A percentile compares a stretch with the other conserved stretches of the same genome.
phyloP scores from a whole-genome alignment of 148 eudicot genomes.

The Simmondsia chinensis region DNA sequence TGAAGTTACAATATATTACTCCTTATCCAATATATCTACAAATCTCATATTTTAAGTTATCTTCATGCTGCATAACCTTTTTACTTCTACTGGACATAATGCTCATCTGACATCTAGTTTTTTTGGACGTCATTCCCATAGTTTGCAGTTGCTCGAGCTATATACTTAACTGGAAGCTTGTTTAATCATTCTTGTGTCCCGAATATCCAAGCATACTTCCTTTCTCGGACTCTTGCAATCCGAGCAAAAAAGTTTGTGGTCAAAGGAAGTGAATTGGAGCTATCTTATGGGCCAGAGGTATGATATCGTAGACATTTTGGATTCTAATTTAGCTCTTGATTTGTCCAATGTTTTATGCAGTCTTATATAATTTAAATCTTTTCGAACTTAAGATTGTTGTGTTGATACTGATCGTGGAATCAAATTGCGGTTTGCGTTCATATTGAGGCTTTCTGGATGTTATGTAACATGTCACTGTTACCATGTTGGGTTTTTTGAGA shows the following conservation, averaged over 20 bases:
- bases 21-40: no score
- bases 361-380: not conserved
- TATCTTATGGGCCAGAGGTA: conserved; percentile 98
- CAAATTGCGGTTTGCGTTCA: no score
- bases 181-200: conserved; percentile 95
- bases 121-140: conserved; percentile 13
- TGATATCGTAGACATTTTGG: not conserved
- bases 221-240: conserved; percentile 65
- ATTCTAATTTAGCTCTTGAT: not conserved
- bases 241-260: conserved; percentile 61
- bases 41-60: no score
- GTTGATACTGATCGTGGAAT: no score
- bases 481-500: no score
- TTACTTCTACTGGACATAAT: no score
- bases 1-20: no score
- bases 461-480: no score
- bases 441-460: no score
- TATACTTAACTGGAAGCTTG: conserved; percentile 73
- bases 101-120: not conserved
- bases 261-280: conserved; percentile 54
- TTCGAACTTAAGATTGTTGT: no score
- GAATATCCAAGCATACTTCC: conserved; percentile 76
- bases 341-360: not conserved
- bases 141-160: conserved; percentile 83
- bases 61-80: no score